Conservation (phyloP, 2,329 filamentous ascomycete species). For the Venturia nashicola region DNA sequence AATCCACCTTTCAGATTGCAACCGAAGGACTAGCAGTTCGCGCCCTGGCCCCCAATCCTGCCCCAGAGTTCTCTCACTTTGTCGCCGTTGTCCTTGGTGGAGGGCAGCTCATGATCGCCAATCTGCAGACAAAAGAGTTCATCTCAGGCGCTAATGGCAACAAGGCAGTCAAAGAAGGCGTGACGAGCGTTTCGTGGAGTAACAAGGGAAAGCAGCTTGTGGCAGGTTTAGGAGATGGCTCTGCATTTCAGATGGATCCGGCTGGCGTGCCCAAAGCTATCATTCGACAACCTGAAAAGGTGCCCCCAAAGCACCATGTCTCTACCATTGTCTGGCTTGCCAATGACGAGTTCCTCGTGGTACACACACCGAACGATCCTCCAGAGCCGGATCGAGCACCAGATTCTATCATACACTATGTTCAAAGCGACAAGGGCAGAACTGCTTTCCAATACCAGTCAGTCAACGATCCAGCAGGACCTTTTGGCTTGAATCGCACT, state of each 20-base stretch:
- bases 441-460: constrained; percentile 54
- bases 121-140: constrained; percentile 56
- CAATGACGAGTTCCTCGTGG: constrained; percentile 69
- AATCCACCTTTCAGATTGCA: constrained; percentile 60
- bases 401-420: constrained; percentile 55
- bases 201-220: constrained; percentile 85
- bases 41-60: constrained; percentile 69
- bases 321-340: constrained; percentile 80
- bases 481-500: constrained; percentile 52
- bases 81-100: constrained; percentile 70
- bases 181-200: constrained; percentile 85
- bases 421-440: constrained; percentile 46
- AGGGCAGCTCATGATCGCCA: constrained; percentile 74
- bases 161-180: constrained; percentile 55
- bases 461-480: constrained; percentile 47
- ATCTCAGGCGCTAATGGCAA: constrained; percentile 45
- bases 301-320: constrained; percentile 54
- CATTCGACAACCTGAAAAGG: constrained; percentile 62
- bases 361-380: constrained; percentile 55
- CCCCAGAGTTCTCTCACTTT: constrained; percentile 55
- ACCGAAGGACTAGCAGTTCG: constrained; percentile 67
- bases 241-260: constrained; percentile 70
- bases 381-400: constrained; percentile 41
- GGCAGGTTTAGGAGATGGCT: constrained; percentile 71
- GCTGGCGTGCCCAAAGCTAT: constrained; percentile 64